phyloP scores from a whole-genome alignment of 768 basidiomycete species.

The Tylopilus sp. region DNA sequence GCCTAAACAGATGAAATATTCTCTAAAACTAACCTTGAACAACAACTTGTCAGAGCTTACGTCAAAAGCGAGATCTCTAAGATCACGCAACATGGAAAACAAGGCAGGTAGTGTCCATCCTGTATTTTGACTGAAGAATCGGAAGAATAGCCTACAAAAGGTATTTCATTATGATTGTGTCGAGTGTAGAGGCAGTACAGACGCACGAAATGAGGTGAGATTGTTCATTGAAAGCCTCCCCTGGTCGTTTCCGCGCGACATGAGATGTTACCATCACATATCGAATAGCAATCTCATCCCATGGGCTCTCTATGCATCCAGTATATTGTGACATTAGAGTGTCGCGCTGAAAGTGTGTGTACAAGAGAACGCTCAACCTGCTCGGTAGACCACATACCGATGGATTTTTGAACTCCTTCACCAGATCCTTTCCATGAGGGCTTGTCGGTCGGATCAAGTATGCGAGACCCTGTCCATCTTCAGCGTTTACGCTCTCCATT shows the following conservation, averaged over 20 bases:
- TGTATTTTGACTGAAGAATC: conserved; percentile 75
- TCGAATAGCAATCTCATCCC: conserved; percentile 85
- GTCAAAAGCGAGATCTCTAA: conserved; percentile 83
- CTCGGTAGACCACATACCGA: conserved; percentile 33
- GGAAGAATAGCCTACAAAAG: conserved; percentile 64
- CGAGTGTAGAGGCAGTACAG: not conserved
- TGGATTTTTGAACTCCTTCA: conserved; percentile 65
- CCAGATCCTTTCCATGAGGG: conserved; percentile 71
- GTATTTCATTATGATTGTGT: not conserved
- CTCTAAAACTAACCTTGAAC: not conserved
- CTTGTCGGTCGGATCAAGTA: conserved; percentile 75
- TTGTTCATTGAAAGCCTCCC: conserved; percentile 80
- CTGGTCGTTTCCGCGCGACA: conserved; percentile 60
- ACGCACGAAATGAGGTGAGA: conserved; percentile 73
- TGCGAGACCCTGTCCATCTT: conserved; percentile 68
- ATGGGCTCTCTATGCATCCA: conserved; percentile 66
- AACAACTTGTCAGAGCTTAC: conserved; percentile 37
- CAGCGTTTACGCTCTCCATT: conserved; percentile 54
- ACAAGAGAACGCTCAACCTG: conserved; percentile 7
- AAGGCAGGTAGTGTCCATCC: conserved; percentile 86
- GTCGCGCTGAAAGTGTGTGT: conserved; percentile 36
- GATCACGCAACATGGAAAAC: conserved; percentile 76
- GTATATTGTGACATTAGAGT: conserved; percentile 35
- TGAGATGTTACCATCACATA: conserved; percentile 75
- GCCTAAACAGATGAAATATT: conserved; percentile 39